phyloP scores from a whole-genome alignment of 2,329 filamentous ascomycete genomes.

The Epichloe glyceriae region DNA sequence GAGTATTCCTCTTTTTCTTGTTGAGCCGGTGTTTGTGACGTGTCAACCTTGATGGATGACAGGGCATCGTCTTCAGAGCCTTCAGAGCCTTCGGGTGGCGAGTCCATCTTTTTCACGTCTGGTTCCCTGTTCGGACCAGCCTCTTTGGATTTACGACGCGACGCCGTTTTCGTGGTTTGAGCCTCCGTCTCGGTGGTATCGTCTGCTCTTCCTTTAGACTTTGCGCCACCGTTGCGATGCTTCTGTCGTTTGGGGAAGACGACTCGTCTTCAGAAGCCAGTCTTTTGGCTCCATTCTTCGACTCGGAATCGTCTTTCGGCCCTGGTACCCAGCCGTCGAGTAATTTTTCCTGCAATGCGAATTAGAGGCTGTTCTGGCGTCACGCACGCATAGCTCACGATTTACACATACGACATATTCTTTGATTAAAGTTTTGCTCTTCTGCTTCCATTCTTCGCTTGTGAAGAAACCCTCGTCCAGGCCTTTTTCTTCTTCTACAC shows the following conservation, averaged over 20 bases:
- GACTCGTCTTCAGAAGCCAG: constrained; percentile 20
- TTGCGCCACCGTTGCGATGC: constrained; percentile 8
- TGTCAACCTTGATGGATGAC: constrained; percentile 9
- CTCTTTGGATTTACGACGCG: constrained; percentile 7
- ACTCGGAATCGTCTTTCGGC: constrained; percentile 13
- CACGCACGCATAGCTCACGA: background rate
- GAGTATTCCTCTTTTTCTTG: constrained; percentile 29
- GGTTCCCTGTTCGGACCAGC: constrained; percentile 7
- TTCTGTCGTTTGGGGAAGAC: constrained; percentile 11
- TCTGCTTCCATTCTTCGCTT: constrained; percentile 39
- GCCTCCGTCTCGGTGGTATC: constrained; percentile 3
- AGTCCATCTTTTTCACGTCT: constrained; percentile 7
- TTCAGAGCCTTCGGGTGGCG: constrained; percentile 5
- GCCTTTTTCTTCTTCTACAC: constrained; percentile 33
- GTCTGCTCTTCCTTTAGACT: background rate
- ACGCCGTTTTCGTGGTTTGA: constrained; percentile 5
- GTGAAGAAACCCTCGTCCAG: constrained; percentile 40
- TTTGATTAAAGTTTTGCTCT: constrained; percentile 46
- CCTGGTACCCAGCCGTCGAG: constrained; percentile 23
- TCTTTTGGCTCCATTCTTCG: constrained; percentile 20
- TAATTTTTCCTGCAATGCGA: constrained; percentile 19
- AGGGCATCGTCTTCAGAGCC: constrained; percentile 12
- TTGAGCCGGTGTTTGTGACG: constrained; percentile 11
- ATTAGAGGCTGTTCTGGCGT: background rate
- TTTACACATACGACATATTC: constrained; percentile 34